These are phyloP conservation scores for Acanthamoeba lenticulata DNA, from an alignment of 208 protist genomes.

Conservation along the genomic window DNA sequence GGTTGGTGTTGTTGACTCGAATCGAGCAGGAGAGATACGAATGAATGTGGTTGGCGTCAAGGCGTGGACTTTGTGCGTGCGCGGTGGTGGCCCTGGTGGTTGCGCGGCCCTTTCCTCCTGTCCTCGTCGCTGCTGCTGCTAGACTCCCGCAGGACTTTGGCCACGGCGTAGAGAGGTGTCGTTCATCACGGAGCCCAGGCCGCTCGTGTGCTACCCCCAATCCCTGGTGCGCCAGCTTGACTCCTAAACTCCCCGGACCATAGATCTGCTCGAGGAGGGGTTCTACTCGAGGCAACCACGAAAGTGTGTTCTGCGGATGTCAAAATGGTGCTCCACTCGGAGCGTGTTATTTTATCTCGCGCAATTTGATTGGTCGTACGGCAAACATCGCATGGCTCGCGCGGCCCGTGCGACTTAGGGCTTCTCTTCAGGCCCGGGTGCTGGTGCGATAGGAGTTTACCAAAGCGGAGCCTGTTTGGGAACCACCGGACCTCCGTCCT, in stretches of 20 bases:
- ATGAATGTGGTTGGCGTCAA: neutral
- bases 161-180: neutral
- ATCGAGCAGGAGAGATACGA: neutral
- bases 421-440: neutral
- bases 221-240: neutral
- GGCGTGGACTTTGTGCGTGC: too few species aligned
- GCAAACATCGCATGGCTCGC: neutral
- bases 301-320: neutral
- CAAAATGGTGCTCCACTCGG: neutral
- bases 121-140: too few species aligned
- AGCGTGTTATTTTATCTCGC: too few species aligned
- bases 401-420: neutral
- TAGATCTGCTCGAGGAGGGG: neutral
- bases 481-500: neutral
- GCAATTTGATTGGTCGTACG: neutral
- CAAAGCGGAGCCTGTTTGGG: neutral
- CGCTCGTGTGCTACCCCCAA: neutral
- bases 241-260: neutral
- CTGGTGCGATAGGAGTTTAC: slow-evolving; percentile 14
- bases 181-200: neutral
- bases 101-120: too few species aligned
- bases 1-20: neutral
- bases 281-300: neutral
- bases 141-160: too few species aligned
- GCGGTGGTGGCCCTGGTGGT: too few species aligned